Percentiles rank a stretch among this genome's conserved stretches.
Conservation (phyloP, 169 alveolate genomes). For the Cryptosporidium parvum region DNA sequence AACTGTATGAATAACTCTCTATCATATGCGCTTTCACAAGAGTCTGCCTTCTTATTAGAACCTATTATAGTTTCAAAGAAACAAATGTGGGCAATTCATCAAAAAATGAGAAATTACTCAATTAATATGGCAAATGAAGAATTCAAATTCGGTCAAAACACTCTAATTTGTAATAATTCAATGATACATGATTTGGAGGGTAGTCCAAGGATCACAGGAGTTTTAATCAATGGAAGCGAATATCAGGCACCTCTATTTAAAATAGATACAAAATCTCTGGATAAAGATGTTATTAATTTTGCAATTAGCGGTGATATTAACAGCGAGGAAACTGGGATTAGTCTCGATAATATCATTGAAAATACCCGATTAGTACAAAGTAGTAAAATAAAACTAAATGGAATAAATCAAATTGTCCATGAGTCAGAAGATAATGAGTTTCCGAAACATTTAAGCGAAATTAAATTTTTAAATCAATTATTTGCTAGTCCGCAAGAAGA, state of each 20-base stretch:
- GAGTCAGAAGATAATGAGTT: neutral
- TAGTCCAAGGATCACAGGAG: slow-evolving; percentile 71
- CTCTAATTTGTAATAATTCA: slow-evolving; percentile 35
- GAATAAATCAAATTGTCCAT: neutral
- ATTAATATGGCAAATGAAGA: neutral
- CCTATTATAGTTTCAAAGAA: slow-evolving; percentile 65
- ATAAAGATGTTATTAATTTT: neutral
- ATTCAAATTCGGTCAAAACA: slow-evolving; percentile 21
- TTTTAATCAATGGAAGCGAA: slow-evolving; percentile 23
- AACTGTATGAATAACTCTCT: slow-evolving; percentile 24
- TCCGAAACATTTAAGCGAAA: no score
- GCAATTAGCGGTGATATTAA: neutral
- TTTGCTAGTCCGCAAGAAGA: neutral
- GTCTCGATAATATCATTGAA: neutral
- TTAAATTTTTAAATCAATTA: neutral
- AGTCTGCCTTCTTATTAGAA: slow-evolving; percentile 32
- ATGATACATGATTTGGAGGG: slow-evolving; percentile 35
- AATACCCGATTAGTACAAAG: neutral
- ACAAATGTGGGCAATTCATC: slow-evolving; percentile 60
- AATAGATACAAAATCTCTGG: neutral
- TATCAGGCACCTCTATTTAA: slow-evolving; percentile 73
- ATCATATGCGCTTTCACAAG: slow-evolving; percentile 22
- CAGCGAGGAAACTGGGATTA: neutral
- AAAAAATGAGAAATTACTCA: slow-evolving; percentile 17
- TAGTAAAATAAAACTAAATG: neutral